phyloP scores from a whole-genome alignment of 805 yeast genomes.

The Wickerhamiella qilinensis region DNA sequence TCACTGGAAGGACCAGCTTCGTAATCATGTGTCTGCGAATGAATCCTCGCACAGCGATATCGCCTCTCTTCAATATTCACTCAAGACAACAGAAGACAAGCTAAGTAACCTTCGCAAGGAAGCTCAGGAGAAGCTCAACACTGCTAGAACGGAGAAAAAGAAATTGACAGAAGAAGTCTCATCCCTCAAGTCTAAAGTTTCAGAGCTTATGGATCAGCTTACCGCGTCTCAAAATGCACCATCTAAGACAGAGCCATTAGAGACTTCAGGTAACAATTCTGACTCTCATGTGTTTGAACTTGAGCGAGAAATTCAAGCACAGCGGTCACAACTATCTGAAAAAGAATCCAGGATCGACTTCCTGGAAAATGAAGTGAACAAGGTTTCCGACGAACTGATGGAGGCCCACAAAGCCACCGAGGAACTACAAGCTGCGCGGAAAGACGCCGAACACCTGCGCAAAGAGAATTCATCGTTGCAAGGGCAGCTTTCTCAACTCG shows the following conservation, averaged over 20 bases:
- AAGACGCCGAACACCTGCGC: conserved; percentile 3
- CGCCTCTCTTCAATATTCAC: conserved; percentile 2
- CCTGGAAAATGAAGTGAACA: conserved; percentile 19
- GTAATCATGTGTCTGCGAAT: not conserved
- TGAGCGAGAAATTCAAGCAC: not conserved
- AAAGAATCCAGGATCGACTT: conserved; percentile 17
- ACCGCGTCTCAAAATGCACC: too few species aligned
- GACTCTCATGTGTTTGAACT: not conserved
- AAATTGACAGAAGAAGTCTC: conserved; percentile 15
- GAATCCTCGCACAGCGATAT: not conserved
- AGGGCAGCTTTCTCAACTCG: conserved; percentile 4
- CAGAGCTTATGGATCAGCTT: not conserved
- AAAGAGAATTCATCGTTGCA: conserved; percentile 8
- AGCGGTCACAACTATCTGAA: conserved; percentile 11
- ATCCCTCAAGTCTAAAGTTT: not conserved
- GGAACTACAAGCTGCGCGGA: not conserved
- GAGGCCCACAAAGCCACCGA: conserved; percentile 8
- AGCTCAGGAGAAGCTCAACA: conserved; percentile 14
- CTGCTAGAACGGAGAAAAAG: conserved; percentile 5
- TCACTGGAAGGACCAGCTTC: conserved; percentile 36
- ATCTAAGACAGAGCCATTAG: too few species aligned
- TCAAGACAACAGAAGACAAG: conserved; percentile 4
- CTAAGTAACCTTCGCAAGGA: conserved; percentile 13
- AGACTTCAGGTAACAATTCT: not conserved
- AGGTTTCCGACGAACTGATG: conserved; percentile 15